Conservation (phyloP, 345 rosid genomes). For the Salix koriyanagi region DNA sequence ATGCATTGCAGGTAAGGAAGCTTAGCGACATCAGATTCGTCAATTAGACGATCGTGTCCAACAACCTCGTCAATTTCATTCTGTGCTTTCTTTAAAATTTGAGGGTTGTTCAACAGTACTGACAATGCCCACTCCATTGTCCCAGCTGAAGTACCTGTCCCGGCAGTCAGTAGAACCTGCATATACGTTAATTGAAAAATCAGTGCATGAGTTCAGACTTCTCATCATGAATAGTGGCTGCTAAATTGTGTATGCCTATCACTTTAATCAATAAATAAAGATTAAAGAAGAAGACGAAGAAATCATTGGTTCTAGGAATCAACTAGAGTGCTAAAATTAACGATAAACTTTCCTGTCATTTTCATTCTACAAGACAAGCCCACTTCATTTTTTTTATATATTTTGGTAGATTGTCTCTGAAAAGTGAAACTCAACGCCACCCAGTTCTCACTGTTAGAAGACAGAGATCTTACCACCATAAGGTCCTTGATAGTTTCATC, state of each 20-base stretch:
- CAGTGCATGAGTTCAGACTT: too few species aligned
- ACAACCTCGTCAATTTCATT: conserved; percentile 21
- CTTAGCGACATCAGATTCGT: conserved; percentile 22
- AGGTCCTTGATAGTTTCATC: conserved; percentile 38
- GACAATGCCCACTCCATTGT: conserved; percentile 38
- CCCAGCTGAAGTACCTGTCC: conserved; percentile 15
- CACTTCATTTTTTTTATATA: too few species aligned
- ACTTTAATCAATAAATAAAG: too few species aligned
- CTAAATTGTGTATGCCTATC: not conserved
- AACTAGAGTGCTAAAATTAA: too few species aligned
- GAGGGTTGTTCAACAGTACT: conserved; percentile 34
- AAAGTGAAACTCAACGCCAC: too few species aligned
- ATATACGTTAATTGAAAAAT: not conserved
- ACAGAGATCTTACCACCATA: conserved; percentile 26
- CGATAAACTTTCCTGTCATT: too few species aligned
- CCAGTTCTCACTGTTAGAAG: too few species aligned
- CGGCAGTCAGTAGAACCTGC: conserved; percentile 19
- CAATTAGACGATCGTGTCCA: conserved; percentile 19
- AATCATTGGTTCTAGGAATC: too few species aligned
- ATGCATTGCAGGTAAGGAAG: conserved; percentile 36
- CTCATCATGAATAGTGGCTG: too few species aligned
- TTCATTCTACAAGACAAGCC: too few species aligned
- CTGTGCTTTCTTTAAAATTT: conserved; percentile 19
- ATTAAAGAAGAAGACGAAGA: too few species aligned
- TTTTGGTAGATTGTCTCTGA: too few species aligned